Percentiles rank a stretch among this genome's conserved stretches.
Evolutionary conservation across 1,139 yeast species (phyloP).

Genomic region (Lodderomyces elongisporus): DNA sequence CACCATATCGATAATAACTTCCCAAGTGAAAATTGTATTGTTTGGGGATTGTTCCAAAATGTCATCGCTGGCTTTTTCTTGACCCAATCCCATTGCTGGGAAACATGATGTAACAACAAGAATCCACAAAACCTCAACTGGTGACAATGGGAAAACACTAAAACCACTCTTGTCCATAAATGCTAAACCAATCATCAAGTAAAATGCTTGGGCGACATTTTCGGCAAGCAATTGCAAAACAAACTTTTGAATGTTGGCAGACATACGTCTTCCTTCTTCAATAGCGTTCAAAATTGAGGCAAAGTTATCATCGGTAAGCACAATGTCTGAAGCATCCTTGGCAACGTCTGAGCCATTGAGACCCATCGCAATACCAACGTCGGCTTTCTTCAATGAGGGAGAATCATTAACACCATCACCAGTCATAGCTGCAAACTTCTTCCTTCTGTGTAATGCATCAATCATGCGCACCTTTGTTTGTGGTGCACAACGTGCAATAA

Average conservation of each 20-base stretch:
- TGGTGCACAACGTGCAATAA: slow-evolving; percentile 83
- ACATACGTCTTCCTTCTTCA: slow-evolving; percentile 81
- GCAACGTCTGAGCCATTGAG: slow-evolving; percentile 96
- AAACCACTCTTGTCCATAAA: slow-evolving; percentile 54
- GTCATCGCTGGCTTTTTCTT: slow-evolving; percentile 63
- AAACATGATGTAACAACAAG: slow-evolving; percentile 74
- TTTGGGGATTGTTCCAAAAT: slow-evolving; percentile 65
- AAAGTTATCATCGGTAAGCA: slow-evolving; percentile 91
- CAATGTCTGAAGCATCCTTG: slow-evolving; percentile 98
- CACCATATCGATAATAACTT: slow-evolving; percentile 67
- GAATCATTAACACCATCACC: slow-evolving; percentile 89
- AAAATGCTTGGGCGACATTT: slow-evolving; percentile 73
- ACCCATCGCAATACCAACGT: slow-evolving; percentile 94
- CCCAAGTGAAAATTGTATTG: slow-evolving; percentile 62
- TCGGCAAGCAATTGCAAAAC: slow-evolving; percentile 76
- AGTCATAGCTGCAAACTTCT: slow-evolving; percentile 75
- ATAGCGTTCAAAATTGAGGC: slow-evolving; percentile 87
- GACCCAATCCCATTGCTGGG: slow-evolving; percentile 86
- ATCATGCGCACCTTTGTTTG: slow-evolving; percentile 82
- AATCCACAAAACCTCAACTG: slow-evolving; percentile 78
- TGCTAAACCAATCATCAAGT: slow-evolving; percentile 66
- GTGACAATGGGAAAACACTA: slow-evolving; percentile 74
- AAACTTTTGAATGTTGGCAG: slow-evolving; percentile 74
- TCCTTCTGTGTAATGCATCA: slow-evolving; percentile 72
- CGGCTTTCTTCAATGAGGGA: slow-evolving; percentile 74